phyloP scores from a whole-genome alignment of 2,329 filamentous ascomycete species.

The Botrytis sinoallii region DNA sequence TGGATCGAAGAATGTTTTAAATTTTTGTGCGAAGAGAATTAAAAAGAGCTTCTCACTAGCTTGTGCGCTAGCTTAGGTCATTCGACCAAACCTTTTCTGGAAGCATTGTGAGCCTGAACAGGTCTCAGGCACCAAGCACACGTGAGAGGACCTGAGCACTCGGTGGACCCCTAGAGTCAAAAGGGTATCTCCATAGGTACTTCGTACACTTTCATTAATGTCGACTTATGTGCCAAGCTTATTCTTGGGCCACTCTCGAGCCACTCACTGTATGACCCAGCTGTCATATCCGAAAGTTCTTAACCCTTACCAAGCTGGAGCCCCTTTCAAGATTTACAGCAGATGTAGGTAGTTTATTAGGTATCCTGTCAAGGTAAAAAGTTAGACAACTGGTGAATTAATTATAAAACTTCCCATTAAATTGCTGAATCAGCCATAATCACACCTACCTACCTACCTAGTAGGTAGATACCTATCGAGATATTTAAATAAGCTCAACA shows the following conservation, averaged over 20 bases:
- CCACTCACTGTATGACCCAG: not conserved
- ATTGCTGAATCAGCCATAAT: not conserved
- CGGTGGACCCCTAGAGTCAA: not conserved
- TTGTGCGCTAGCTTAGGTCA: constrained; percentile 10
- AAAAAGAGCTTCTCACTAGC: not conserved
- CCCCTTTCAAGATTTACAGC: not conserved
- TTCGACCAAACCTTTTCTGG: not conserved
- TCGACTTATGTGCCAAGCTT: not conserved
- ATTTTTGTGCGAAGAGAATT: not conserved
- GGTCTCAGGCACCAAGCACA: not conserved
- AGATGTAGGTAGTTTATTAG: not conserved
- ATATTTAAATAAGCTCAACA: not conserved
- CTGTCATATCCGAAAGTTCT: not conserved
- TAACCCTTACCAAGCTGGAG: not conserved
- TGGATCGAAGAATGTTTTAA: not conserved
- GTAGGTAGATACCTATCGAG: no score
- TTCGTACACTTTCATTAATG: no score
- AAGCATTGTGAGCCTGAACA: no score
- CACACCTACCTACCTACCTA: not conserved
- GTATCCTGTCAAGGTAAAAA: not conserved
- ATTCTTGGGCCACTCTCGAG: not conserved
- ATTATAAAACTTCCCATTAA: not conserved
- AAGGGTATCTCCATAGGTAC: not conserved
- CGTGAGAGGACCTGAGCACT: not conserved
- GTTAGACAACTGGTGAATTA: not conserved